Conservation (phyloP, 1,139 yeast species). For the Saccharomycopsis hybrid region DNA sequence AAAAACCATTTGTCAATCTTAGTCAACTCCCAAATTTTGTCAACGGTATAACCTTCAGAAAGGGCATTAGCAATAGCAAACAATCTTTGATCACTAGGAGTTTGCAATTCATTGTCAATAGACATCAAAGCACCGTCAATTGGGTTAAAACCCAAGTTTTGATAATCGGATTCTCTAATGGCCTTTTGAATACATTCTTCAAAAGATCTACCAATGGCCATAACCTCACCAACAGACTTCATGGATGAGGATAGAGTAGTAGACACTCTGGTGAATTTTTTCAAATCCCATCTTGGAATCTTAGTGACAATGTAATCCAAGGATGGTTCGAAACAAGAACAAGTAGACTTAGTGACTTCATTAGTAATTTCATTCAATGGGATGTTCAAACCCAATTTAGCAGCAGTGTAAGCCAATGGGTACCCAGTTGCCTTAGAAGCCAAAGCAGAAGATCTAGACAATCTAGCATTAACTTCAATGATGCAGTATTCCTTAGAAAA, state of each 20-base stretch:
- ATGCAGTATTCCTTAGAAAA: constrained; percentile 92
- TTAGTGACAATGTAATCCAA: constrained; percentile 95
- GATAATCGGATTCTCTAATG: constrained; percentile 91
- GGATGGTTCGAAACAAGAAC: constrained; percentile 97
- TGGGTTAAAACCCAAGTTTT: constrained; percentile 87
- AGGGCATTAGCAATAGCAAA: constrained; percentile 95
- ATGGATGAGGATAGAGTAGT: constrained; percentile 84
- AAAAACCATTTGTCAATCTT: constrained; percentile 97
- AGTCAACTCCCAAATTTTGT: constrained; percentile 85
- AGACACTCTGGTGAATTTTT: constrained; percentile 91
- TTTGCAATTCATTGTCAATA: constrained; percentile 82
- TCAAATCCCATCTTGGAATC: constrained; percentile 99
- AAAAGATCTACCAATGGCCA: constrained; percentile 96
- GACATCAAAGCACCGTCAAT: constrained; percentile 76
- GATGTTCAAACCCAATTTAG: constrained; percentile 89
- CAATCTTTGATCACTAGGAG: constrained; percentile 94
- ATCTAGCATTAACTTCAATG: constrained; percentile 96
- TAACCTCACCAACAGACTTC: constrained; percentile 99
- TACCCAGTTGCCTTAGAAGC: constrained; percentile 99
- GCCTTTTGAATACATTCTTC: constrained; percentile 99
- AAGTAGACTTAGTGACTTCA: constrained; percentile 90
- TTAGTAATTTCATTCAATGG: constrained; percentile 89
- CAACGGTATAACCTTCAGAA: constrained; percentile 81
- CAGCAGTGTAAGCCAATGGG: constrained; percentile 97
- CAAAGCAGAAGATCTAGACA: constrained; percentile 95